Evolutionary conservation across 345 rosid genomes (phyloP), one percentile per base, ranked within the genome.

Genomic region (Xanthoceras sorbifolium): DNA sequence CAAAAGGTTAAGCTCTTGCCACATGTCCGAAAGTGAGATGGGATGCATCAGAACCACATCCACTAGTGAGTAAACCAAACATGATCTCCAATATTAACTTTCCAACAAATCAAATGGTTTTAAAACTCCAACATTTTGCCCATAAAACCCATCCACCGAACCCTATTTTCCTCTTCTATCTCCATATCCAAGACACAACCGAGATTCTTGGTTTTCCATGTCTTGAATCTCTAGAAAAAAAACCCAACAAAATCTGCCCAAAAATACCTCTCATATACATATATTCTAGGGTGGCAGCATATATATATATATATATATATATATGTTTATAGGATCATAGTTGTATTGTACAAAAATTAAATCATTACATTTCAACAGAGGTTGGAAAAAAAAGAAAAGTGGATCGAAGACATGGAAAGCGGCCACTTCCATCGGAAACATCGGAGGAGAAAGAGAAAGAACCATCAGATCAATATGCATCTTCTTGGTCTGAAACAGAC

Each of bases 391-490:
- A n/a, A n/a, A n/a, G n/a, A n/a, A n/a, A 85, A 83, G 91, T 91
- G 91, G 89, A 88, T 91, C 90, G 86, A 52, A 84, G 90, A 87
- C 90, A 91, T 90, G 98, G 97, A 84, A 91, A 90, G 83, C 84
- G 92, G 81, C 86, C 90, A 64, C 89, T 87, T 86, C 93, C 90
- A 77, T 73, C 83, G 83, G 84, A 88, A 85, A 69, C 95, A 84
- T 82, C 95, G 80, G 87, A 64, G 89, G 87, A 84, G 83, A 78
- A 83, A 69, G 82, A 78, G 44, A 72, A 79, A 48, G 75, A 78
- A 18, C 9, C 73, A 60, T 25, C 62, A 71, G 0, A 48, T 67
- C 28, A 57, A 3, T 80, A 85, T 77, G 74, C 82, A 52, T 74
- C 84, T 70, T 74, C 87, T 73, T 82, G 92, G 89, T 73, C 91